These are phyloP conservation scores for Cercospora sp. DNA, from an alignment of 2,329 filamentous ascomycete species.

Conservation along the genomic window DNA sequence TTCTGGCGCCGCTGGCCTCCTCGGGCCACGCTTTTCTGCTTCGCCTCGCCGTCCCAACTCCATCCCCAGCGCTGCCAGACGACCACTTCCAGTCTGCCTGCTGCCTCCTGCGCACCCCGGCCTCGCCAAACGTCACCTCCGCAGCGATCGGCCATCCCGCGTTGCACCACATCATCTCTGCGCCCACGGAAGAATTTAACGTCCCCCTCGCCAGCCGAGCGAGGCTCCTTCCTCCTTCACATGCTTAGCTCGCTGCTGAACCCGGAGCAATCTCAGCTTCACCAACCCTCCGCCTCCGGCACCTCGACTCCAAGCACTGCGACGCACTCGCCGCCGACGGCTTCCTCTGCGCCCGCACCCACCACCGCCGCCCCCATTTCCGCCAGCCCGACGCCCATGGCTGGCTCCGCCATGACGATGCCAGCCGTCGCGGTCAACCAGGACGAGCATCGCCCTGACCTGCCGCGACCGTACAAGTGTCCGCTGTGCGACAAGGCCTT, in stretches of 20 bases:
- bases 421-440: constrained; percentile 55
- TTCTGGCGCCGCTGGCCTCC: background rate
- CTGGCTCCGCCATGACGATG: constrained; percentile 50
- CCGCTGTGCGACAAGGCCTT: constrained; percentile 98
- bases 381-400: constrained; percentile 30
- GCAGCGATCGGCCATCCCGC: constrained; percentile 13
- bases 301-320: constrained; percentile 10
- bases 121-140: constrained; percentile 13
- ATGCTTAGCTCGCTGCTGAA: constrained; percentile 38
- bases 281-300: constrained; percentile 18
- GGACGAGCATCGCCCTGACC: constrained; percentile 70
- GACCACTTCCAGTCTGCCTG: background rate
- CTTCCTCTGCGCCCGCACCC: constrained; percentile 7
- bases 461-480: constrained; percentile 97
- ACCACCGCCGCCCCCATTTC: constrained; percentile 14
- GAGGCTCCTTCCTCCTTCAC: constrained; percentile 21
- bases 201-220: constrained; percentile 11
- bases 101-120: background rate
- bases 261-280: constrained; percentile 31
- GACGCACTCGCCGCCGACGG: constrained; percentile 8
- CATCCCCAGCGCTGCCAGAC: background rate
- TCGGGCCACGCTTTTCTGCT: background rate
- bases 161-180: constrained; percentile 2
- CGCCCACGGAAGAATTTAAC: constrained; percentile 8
- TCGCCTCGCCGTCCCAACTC: background rate